phyloP scores from a whole-genome alignment of 805 yeast species.

The Pichia ethanolica region DNA sequence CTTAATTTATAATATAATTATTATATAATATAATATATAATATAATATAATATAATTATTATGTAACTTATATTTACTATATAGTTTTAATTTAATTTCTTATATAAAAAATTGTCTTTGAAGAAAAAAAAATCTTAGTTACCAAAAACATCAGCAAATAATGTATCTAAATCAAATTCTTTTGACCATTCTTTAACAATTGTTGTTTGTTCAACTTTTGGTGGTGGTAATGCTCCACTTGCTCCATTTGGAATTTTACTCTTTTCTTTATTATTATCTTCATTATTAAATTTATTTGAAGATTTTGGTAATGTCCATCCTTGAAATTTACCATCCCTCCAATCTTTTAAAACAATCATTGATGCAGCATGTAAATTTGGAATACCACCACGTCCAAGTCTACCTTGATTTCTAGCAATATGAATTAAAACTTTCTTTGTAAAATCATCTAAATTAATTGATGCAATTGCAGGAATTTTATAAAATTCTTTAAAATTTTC shows the following conservation, averaged over 20 bases:
- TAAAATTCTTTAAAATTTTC: constrained; percentile 67
- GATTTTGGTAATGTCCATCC: constrained; percentile 80
- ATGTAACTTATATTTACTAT: not conserved
- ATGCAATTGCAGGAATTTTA: constrained; percentile 73
- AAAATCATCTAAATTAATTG: constrained; percentile 63
- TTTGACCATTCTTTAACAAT: constrained; percentile 88
- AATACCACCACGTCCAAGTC: constrained; percentile 87
- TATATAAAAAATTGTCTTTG: too few species aligned
- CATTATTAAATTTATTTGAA: constrained; percentile 28
- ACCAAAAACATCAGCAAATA: constrained; percentile 43
- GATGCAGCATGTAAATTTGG: constrained; percentile 89
- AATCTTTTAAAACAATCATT: constrained; percentile 73
- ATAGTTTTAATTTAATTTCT: not conserved
- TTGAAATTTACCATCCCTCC: constrained; percentile 92
- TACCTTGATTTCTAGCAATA: constrained; percentile 86
- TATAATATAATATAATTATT: not conserved
- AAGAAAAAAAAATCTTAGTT: too few species aligned
- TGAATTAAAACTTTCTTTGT: constrained; percentile 84
- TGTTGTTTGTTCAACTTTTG: constrained; percentile 55
- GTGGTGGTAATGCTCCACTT: constrained; percentile 32
- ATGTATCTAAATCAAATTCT: constrained; percentile 86
- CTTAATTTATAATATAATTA: constrained; percentile 14
- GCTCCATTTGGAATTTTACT: constrained; percentile 27
- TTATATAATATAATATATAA: not conserved
- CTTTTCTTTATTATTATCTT: constrained; percentile 28